Evolutionary conservation across 495 filamentous ascomycete species (phyloP).

Genomic region (Staphylotrichum tortipilum): DNA sequence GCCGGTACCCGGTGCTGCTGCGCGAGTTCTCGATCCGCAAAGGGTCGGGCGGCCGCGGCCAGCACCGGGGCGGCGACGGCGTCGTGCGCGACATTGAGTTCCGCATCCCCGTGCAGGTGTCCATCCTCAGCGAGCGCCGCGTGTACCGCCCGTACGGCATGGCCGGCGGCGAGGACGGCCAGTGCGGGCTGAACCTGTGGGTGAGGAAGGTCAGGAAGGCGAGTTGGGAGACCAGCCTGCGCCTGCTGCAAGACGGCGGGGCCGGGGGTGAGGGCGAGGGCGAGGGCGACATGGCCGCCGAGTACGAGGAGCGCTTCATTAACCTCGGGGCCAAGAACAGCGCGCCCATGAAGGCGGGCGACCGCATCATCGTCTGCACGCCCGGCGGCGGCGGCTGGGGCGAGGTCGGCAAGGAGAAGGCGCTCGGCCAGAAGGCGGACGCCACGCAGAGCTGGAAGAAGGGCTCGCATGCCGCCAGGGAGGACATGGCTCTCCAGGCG

Average conservation of each 20-base stretch:
- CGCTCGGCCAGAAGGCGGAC: conserved; percentile 35
- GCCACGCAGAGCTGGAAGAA: conserved; percentile 52
- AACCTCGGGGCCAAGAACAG: conserved; percentile 94
- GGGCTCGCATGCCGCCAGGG: conserved; percentile 49
- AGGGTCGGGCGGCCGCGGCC: conserved; percentile 62
- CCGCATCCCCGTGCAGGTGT: conserved; percentile 76
- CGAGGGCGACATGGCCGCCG: conserved; percentile 27
- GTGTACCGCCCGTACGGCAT: conserved; percentile 86
- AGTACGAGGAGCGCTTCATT: conserved; percentile 58
- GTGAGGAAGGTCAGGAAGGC: conserved; percentile 54
- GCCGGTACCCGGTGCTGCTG: conserved; percentile 82
- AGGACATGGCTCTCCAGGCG: conserved; percentile 44
- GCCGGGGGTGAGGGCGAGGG: conserved; percentile 25
- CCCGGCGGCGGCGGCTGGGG: conserved; percentile 73
- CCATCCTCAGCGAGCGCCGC: conserved; percentile 78
- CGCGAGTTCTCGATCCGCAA: conserved; percentile 69
- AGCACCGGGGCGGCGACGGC: conserved; percentile 78
- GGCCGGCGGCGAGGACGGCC: conserved; percentile 72
- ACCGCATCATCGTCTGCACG: conserved; percentile 70
- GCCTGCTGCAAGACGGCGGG: conserved; percentile 20
- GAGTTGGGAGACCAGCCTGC: conserved; percentile 36
- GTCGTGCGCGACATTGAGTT: conserved; percentile 95
- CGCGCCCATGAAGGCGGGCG: conserved; percentile 73
- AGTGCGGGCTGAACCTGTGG: conserved; percentile 81
- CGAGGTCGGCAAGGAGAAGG: conserved; percentile 46